Percentiles rank a stretch among this genome's conserved stretches.
Conservation (phyloP, 176 grass and related monocot genomes). For the Hyparrhenia diplandra region DNA sequence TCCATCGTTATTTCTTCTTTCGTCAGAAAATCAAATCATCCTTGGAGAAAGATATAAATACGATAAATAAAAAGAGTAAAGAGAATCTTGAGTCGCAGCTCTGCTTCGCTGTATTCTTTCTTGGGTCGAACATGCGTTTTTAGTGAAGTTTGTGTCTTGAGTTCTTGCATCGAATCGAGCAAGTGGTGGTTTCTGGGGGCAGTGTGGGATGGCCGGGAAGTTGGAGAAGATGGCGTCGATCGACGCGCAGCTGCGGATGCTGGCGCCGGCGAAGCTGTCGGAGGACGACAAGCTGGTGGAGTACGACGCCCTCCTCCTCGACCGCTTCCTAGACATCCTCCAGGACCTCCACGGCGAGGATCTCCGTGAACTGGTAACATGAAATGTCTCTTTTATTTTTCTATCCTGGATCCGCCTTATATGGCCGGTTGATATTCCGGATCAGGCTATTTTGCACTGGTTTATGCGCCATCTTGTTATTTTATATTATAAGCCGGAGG, state of each 20-base stretch:
- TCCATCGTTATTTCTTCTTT: not conserved
- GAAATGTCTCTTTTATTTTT: not conserved
- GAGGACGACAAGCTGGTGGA: slow-evolving; percentile 70
- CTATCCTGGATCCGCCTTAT: not conserved
- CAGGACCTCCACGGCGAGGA: slow-evolving; percentile 60
- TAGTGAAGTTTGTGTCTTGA: not conserved
- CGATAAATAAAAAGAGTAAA: not conserved
- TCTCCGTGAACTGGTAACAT: slow-evolving; percentile 14
- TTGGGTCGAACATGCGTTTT: not conserved
- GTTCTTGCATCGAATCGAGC: not conserved
- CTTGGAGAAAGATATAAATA: not conserved
- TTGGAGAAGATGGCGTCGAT: slow-evolving; percentile 33
- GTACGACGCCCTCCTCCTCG: slow-evolving; percentile 68
- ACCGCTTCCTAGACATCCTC: slow-evolving; percentile 72
- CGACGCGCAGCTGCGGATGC: slow-evolving; percentile 29
- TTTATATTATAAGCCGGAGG: not conserved
- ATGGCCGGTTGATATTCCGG: not conserved
- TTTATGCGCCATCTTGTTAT: not conserved
- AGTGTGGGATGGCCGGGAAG: not conserved
- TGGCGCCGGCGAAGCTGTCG: slow-evolving; percentile 31
- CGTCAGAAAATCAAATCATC: not conserved
- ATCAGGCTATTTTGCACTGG: not conserved
- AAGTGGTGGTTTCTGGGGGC: not conserved
- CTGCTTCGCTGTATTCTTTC: not conserved
- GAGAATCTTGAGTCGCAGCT: not conserved